Base-by-base conservation (phyloP, 768 basidiomycete species). In the Trametes cubensis region DNA sequence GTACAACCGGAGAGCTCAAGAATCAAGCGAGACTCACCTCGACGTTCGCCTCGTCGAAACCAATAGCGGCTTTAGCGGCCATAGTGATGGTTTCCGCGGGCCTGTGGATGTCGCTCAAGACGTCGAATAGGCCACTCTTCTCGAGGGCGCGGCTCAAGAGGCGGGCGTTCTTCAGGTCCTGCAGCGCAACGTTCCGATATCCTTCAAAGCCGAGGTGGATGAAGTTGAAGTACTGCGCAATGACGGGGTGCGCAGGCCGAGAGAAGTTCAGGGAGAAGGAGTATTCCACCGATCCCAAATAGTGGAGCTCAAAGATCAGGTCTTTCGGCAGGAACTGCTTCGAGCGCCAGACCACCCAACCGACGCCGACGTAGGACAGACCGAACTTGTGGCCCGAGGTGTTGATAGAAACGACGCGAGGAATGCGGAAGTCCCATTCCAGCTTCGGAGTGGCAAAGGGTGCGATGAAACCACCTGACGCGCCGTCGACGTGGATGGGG, bases 231-330 rank as follows among this genome's bases (percentile, higher is more conserved):
- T 80, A 88, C 69, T 85, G 85, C 21, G 78, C 82, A 54, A 86
- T 79, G 66, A 85, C 83, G 4, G 85, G 85, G 51, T 83, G 82
- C 40, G 84, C 83, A 17, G 85, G 81, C 17, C 84, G 82, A 50
- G 83, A 85, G 72, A 84, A 85, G 74, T 85, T 84, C 60, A 84
- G 76, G 20, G 84, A 85, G 74, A 86, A 88, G 0, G 89, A 89
- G 72, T 94, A 95, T 72, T 96, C 92, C 60, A 82, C 78, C 40
- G 72, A 79, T 46, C 79, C 79, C 30, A 78, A 75, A 73, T 80
- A 83, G 71, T 84, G 78, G 23, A 82, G 75, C 70, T 81, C 87
- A 60, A 89, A 89, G 66, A 89, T 85, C 63, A 89, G 81, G 63
- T 89, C 88, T 68, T 87, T 86, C 5, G 86, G 88, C 28, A 89